Conservation (phyloP, 2,329 filamentous ascomycete species). For the Cercospora sesami region DNA sequence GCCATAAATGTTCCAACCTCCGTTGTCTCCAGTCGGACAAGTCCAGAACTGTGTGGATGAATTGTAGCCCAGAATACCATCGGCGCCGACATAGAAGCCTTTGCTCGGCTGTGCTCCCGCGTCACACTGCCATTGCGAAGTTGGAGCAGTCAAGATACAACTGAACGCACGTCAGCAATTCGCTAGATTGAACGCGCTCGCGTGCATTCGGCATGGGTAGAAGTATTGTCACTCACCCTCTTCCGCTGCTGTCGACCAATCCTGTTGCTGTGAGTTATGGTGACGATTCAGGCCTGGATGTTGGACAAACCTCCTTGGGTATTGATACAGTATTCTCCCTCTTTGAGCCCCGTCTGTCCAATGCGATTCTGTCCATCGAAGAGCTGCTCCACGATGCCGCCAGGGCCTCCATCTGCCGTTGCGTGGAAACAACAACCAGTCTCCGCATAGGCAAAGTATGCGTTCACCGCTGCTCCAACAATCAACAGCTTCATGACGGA, state of each 20-base stretch:
- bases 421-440: conserved; percentile 54
- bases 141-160: conserved; percentile 63
- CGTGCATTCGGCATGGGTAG: not conserved
- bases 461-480: not conserved
- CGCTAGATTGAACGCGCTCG: not conserved
- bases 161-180: not conserved
- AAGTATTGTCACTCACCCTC: conserved; percentile 42
- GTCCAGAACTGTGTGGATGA: conserved; percentile 58
- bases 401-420: conserved; percentile 41
- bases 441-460: not conserved
- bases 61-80: conserved; percentile 56
- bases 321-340: conserved; percentile 57
- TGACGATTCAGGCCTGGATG: not conserved
- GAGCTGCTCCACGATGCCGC: conserved; percentile 61
- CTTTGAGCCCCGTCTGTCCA: conserved; percentile 45
- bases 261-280: conserved; percentile 18
- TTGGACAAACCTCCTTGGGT: conserved; percentile 44
- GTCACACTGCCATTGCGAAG: conserved; percentile 64
- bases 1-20: conserved; percentile 58
- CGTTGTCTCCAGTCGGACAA: conserved; percentile 58
- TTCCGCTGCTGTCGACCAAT: conserved; percentile 57
- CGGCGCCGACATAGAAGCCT: conserved; percentile 58
- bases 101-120: conserved; percentile 50
- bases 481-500: not conserved
- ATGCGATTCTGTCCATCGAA: conserved; percentile 63